Percentiles rank a stretch among this genome's conserved stretches.
Conservation (phyloP, 2,329 filamentous ascomycete genomes). For the Fusarium papillatum region DNA sequence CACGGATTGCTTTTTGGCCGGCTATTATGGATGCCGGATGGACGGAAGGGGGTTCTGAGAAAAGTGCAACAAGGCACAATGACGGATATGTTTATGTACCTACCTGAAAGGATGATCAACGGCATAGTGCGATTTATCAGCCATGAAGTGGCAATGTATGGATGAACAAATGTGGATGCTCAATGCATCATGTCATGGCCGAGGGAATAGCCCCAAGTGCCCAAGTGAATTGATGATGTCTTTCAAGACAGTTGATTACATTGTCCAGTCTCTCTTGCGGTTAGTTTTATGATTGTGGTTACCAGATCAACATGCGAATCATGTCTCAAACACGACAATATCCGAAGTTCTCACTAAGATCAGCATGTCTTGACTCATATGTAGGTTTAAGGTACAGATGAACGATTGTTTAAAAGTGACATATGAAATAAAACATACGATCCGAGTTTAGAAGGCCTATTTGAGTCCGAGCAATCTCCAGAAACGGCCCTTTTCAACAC, state of each 20-base stretch:
- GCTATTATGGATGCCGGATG: conserved; percentile 16
- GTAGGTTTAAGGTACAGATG: background rate
- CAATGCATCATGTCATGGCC: conserved; percentile 29
- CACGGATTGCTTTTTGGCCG: conserved; percentile 32
- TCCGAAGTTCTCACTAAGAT: background rate
- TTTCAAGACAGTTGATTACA: background rate
- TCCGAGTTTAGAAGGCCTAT: background rate
- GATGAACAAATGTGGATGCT: conserved; percentile 30
- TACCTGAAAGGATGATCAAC: conserved; percentile 19
- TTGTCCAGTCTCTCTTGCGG: background rate
- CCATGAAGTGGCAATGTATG: conserved; percentile 23
- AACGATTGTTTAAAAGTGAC: background rate
- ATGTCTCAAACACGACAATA: background rate
- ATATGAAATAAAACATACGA: background rate
- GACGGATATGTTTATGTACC: conserved; percentile 30
- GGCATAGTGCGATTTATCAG: conserved; percentile 29
- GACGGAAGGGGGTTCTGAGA: background rate
- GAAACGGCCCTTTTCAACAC: background rate
- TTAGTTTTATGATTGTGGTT: background rate
- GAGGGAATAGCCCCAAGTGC: conserved; percentile 11
- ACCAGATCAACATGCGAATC: background rate
- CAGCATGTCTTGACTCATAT: background rate
- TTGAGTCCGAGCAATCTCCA: background rate
- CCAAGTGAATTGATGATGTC: conserved; percentile 15
- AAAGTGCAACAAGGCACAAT: conserved; percentile 30